Conservation (phyloP, 352 stramenopile species). For the Halophytophthora batemanensis region DNA sequence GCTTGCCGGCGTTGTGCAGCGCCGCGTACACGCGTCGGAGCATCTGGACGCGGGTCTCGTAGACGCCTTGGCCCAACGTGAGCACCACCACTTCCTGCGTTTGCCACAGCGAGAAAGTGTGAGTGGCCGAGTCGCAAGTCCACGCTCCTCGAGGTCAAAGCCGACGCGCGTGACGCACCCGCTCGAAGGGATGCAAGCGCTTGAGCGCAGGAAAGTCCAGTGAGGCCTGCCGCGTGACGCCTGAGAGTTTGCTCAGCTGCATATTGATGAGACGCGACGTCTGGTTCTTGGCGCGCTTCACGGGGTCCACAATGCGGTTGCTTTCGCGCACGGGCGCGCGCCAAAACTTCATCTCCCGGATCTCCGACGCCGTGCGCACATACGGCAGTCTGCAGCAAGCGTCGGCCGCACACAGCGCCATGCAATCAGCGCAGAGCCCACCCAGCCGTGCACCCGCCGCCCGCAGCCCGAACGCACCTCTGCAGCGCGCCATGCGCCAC, state of each 20-base stretch:
- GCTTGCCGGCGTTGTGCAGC: constrained; percentile 76
- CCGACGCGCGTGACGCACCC: constrained; percentile 26
- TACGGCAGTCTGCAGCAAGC: constrained; percentile 54
- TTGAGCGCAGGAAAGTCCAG: constrained; percentile 76
- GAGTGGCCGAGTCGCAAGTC: neutral
- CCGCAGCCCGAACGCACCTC: constrained; percentile 22
- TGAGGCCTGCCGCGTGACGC: constrained; percentile 66
- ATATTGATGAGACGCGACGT: constrained; percentile 80
- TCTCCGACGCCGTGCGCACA: constrained; percentile 75
- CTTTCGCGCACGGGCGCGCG: constrained; percentile 63
- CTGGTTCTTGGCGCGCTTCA: constrained; percentile 81
- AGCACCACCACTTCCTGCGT: constrained; percentile 75
- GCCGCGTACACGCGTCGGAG: constrained; percentile 74
- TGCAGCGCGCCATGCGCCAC: constrained; percentile 69
- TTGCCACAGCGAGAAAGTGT: neutral
- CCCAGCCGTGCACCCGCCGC: neutral
- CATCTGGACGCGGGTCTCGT: constrained; percentile 72
- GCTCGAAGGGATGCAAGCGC: constrained; percentile 78
- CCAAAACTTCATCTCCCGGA: constrained; percentile 89
- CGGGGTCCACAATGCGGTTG: constrained; percentile 71
- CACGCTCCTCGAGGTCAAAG: neutral
- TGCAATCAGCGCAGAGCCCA: too few relatives aligned
- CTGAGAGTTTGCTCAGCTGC: constrained; percentile 70
- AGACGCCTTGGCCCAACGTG: constrained; percentile 65
- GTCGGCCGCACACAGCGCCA: too few relatives aligned